Evolutionary conservation across 73 alveolate species (phyloP).

Genomic region (Urostyla sp.): DNA sequence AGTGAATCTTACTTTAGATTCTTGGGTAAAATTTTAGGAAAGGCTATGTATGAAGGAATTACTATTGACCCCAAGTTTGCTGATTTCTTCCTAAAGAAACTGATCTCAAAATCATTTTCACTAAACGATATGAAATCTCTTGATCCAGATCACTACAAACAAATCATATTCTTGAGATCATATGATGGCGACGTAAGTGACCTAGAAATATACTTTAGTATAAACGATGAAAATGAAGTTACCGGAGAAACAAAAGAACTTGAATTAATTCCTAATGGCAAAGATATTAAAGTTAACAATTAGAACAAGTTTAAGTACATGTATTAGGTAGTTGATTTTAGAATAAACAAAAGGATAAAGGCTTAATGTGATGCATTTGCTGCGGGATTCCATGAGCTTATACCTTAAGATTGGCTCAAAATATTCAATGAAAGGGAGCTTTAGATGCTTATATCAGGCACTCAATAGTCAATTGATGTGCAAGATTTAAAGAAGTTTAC

Average conservation of each 20-base stretch:
- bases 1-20: conserved; percentile 86
- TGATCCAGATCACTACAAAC: conserved; percentile 88
- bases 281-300: conserved; percentile 86
- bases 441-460: conserved; percentile 93
- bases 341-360: conserved; percentile 85
- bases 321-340: conserved; percentile 86
- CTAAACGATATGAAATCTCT: conserved; percentile 91
- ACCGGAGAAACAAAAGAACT: conserved; percentile 84
- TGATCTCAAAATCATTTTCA: conserved; percentile 80
- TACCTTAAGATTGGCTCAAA: conserved; percentile 82
- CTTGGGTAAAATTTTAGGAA: conserved; percentile 92
- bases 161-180: conserved; percentile 61
- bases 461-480: conserved; percentile 82
- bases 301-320: conserved; percentile 86
- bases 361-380: conserved; percentile 85
- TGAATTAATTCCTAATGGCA: conserved; percentile 90
- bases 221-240: conserved; percentile 63
- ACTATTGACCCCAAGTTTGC: conserved; percentile 92
- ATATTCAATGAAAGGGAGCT: conserved; percentile 93
- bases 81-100: conserved; percentile 85
- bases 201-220: conserved; percentile 64
- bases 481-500: conserved; percentile 90
- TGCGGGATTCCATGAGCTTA: conserved; percentile 86
- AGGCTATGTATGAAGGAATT: conserved; percentile 94
- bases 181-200: conserved; percentile 81